Evolutionary conservation across 208 protist species (phyloP).

Genomic region (Crithidia fasciculata): DNA sequence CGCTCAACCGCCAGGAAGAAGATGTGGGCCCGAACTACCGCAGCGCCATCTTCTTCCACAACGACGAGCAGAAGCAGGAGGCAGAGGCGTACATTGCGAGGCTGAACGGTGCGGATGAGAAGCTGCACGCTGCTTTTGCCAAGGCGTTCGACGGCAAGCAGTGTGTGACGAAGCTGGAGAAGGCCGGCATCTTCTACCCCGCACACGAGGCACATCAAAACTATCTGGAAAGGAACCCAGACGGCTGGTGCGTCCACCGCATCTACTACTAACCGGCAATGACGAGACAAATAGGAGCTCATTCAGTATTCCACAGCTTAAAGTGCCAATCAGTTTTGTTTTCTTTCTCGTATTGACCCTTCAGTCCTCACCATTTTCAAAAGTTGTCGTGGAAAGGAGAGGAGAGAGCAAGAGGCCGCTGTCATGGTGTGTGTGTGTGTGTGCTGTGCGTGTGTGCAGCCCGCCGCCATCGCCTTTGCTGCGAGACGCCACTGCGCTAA

Average conservation of each 20-base stretch:
- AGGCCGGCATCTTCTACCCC: constrained; percentile 69
- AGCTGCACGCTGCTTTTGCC: constrained; percentile 64
- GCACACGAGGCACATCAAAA: constrained; percentile 92
- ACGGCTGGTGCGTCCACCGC: constrained; percentile 83
- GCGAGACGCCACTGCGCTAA: too few relatives aligned
- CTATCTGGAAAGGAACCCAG: constrained; percentile 83
- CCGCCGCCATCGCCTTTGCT: too few relatives aligned
- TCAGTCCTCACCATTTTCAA: too few relatives aligned
- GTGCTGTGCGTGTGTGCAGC: too few relatives aligned
- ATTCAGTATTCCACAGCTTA: constrained; percentile 6
- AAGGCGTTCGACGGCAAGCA: constrained; percentile 70
- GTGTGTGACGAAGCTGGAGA: constrained; percentile 77
- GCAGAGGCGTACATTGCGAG: constrained; percentile 81
- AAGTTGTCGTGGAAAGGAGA: too few relatives aligned
- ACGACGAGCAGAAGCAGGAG: constrained; percentile 80
- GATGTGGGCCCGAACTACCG: constrained; percentile 96
- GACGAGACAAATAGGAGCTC: constrained; percentile 54
- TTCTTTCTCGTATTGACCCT: background rate
- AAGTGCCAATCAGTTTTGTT: background rate
- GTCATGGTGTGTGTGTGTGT: too few relatives aligned
- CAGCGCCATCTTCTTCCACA: constrained; percentile 92
- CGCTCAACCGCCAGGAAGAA: constrained; percentile 86
- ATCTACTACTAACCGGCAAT: constrained; percentile 58
- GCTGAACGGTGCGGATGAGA: constrained; percentile 64
- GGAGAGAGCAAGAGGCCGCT: too few relatives aligned